Evolutionary conservation across 2,329 filamentous ascomycete genomes (phyloP), one percentile per base, ranked within the genome.

Genomic region (Pseudovirgaria hyperparasitica): DNA sequence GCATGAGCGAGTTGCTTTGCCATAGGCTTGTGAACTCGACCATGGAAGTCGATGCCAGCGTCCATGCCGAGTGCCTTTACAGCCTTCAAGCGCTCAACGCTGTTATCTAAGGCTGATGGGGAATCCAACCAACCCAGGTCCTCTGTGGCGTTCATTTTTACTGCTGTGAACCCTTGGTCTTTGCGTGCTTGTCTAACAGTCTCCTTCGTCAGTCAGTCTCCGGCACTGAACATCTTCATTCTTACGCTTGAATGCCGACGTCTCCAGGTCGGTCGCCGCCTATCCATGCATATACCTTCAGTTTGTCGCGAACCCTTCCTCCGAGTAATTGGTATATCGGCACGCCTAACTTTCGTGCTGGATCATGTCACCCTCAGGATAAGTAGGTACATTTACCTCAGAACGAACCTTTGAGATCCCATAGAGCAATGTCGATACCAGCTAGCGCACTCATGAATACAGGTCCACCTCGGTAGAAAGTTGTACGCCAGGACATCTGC

Each of bases 141-240:
- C 42, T 78, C 76, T 0, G 79, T 85, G 5, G 67, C 80, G 45
- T 85, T 84, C 79, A 86, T 85, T 46, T 85, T 85, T 28, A 84
- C 67, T 4, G 67, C 63, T 3, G 58, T 71, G 43, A 81, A 73
- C 0, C 75, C 75, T 48, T 79, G 73, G 8, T 58, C 56, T 39
- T 67, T 63, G 4, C 72, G 62, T 5, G 59, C 62, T 41, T 68
- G 63, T 4, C 68, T 73, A 34, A 3, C 6, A 7, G 14, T 18
- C 12, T n/a, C n/a, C n/a, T n/a, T n/a, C n/a, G n/a, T 25, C 25
- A 17, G 26, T 21, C 10, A 22, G 8, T 23, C 15, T 19, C 8
- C 17, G 16, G 7, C 21, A 12, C 22, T 23, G 16, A 23, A 15
- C 10, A 17, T 12, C 22, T 16, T 20, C 16, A 22, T 14, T 43